Conservation (phyloP, 192 early-diverging fungal species). For the Haplosporangium gracile region DNA sequence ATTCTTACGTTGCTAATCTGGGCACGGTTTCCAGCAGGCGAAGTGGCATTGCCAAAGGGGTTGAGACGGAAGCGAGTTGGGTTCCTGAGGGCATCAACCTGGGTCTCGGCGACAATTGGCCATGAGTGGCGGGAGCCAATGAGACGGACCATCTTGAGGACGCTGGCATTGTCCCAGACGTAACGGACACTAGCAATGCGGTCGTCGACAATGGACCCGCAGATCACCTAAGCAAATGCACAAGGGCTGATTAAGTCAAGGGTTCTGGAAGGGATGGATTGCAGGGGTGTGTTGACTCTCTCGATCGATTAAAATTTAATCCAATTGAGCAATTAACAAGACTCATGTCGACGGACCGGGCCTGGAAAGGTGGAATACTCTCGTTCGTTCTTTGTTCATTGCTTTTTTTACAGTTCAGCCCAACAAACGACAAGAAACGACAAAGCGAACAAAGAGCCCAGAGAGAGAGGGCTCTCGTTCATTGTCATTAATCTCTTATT, state of each 20-base stretch:
- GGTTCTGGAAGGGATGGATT: not conserved
- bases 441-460: not conserved
- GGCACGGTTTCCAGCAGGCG: constrained; percentile 23
- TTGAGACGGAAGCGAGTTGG: constrained; percentile 51
- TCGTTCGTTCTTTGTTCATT: not conserved
- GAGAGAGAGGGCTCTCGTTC: not conserved
- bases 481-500: not conserved
- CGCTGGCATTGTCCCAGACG: constrained; percentile 53
- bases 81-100: constrained; percentile 48
- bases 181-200: constrained; percentile 51
- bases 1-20: constrained; percentile 19
- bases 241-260: not conserved
- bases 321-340: not conserved
- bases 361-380: not conserved
- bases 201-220: constrained; percentile 34
- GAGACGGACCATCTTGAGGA: constrained; percentile 54
- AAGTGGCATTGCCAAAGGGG: constrained; percentile 45
- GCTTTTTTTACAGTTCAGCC: not conserved
- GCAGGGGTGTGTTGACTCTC: not conserved
- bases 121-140: constrained; percentile 53
- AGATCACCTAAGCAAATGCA: constrained; percentile 25
- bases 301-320: not conserved
- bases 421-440: not conserved
- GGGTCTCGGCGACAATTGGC: constrained; percentile 57
- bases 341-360: not conserved